Percentiles rank a stretch among this genome's conserved stretches.
Conservation (phyloP, 495 filamentous ascomycete genomes). For the Neurospora sp. region DNA sequence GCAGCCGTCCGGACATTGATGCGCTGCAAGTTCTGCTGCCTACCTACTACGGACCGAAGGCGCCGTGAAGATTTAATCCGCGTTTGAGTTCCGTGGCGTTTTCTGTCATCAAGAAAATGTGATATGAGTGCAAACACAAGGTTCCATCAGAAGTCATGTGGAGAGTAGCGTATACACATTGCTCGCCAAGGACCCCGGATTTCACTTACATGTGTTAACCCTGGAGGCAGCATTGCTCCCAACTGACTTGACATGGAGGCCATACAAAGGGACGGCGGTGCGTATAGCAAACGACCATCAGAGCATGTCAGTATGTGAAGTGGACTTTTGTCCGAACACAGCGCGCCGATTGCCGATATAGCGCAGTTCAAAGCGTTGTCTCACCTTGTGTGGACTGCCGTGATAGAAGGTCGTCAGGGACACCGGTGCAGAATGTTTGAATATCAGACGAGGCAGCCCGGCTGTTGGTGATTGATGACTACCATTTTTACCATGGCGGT, state of each 20-base stretch:
- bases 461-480: neutral
- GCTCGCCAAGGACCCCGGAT: neutral
- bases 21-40: neutral
- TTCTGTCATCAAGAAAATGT: neutral
- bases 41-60: neutral
- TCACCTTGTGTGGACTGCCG: neutral
- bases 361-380: neutral
- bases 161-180: neutral
- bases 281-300: neutral
- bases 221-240: neutral
- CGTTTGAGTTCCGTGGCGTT: neutral
- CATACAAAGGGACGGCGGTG: neutral
- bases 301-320: neutral
- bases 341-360: neutral
- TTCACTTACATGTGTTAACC: neutral
- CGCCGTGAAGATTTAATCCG: neutral
- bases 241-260: neutral
- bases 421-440: neutral
- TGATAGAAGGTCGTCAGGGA: neutral
- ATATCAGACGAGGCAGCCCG: neutral
- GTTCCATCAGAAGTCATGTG: neutral
- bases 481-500: neutral
- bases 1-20: neutral
- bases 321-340: neutral
- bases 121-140: neutral